These are phyloP conservation scores for Nakazawaea holstii DNA, from an alignment of 805 yeast species.

Conservation along the genomic window DNA sequence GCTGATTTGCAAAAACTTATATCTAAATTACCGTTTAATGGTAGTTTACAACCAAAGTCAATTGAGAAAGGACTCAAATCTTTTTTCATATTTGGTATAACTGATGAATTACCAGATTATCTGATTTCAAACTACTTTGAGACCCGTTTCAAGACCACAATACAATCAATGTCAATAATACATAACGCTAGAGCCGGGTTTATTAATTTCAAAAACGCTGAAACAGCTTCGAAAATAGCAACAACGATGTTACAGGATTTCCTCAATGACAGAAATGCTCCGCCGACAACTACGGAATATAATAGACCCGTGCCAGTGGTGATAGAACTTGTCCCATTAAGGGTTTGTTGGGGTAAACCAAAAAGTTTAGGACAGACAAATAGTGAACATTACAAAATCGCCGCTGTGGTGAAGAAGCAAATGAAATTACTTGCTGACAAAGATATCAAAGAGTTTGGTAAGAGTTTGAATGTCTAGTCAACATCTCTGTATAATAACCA, in stretches of 20 bases:
- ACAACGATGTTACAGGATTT: slow-evolving; percentile 14
- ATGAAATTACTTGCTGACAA: slow-evolving; percentile 46
- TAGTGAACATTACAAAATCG: slow-evolving; percentile 42
- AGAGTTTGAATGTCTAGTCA: not conserved
- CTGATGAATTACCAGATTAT: slow-evolving; percentile 61
- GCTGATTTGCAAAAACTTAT: slow-evolving; percentile 48
- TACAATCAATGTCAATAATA: slow-evolving; percentile 44
- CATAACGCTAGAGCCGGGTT: slow-evolving; percentile 63
- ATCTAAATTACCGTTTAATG: slow-evolving; percentile 64
- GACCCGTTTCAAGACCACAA: slow-evolving; percentile 32
- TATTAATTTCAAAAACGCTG: slow-evolving; percentile 44
- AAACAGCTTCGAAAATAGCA: slow-evolving; percentile 45
- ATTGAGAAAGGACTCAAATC: slow-evolving; percentile 40
- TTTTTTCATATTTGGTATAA: slow-evolving; percentile 73
- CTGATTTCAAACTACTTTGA: slow-evolving; percentile 46
- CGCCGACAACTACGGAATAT: slow-evolving; percentile 4
- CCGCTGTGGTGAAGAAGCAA: slow-evolving; percentile 45
- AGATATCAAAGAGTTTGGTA: slow-evolving; percentile 17
- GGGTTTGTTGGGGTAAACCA: slow-evolving; percentile 53
- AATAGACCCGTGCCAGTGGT: slow-evolving; percentile 27
- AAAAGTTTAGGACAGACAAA: slow-evolving; percentile 33
- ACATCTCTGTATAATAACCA: not conserved
- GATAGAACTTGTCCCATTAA: slow-evolving; percentile 34
- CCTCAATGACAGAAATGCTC: not conserved
- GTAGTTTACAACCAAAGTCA: slow-evolving; percentile 35